Conservation (phyloP, 257 asterid species). For the Gentiana macrophylla region DNA sequence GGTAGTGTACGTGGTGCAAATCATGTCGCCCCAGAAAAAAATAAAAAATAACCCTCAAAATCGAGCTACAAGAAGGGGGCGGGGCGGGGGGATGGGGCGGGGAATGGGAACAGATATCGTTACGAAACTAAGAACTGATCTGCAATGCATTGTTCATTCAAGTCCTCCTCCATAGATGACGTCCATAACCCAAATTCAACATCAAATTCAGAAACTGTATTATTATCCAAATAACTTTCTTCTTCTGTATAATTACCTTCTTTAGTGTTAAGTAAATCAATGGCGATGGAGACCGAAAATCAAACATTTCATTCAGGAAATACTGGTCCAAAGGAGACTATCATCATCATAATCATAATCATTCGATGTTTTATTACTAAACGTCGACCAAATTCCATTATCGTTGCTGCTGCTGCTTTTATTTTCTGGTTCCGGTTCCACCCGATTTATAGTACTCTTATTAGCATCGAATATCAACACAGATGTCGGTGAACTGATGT, state of each 20-base stretch:
- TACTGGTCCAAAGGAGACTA: conserved; percentile 26
- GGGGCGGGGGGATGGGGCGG: too few relatives aligned
- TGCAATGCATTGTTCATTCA: conserved; percentile 20
- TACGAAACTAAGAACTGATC: conserved; percentile 12
- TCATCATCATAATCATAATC: conserved; percentile 12
- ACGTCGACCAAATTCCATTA: conserved; percentile 4
- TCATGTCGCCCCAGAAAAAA: too few relatives aligned
- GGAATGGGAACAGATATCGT: not conserved
- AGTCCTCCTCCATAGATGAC: conserved; percentile 22
- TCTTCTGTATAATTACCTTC: not conserved
- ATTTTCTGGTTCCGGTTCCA: not conserved
- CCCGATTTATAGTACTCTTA: not conserved
- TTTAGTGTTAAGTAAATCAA: conserved; percentile 15
- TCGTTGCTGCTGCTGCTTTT: not conserved
- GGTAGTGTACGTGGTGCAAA: too few relatives aligned
- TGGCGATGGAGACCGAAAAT: conserved; percentile 30
- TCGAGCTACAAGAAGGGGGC: too few relatives aligned
- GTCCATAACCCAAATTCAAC: conserved; percentile 18
- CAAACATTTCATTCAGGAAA: conserved; percentile 23
- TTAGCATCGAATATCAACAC: conserved; percentile 23
- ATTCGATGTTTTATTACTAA: not conserved
- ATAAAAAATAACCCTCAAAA: too few relatives aligned
- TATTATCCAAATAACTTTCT: not conserved
- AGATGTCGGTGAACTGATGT: conserved; percentile 42
- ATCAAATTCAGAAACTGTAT: conserved; percentile 11